Evolutionary conservation across 495 filamentous ascomycete genomes (phyloP), one percentile per base, ranked within the genome.

Genomic region (Chaetomidium leptoderma): DNA sequence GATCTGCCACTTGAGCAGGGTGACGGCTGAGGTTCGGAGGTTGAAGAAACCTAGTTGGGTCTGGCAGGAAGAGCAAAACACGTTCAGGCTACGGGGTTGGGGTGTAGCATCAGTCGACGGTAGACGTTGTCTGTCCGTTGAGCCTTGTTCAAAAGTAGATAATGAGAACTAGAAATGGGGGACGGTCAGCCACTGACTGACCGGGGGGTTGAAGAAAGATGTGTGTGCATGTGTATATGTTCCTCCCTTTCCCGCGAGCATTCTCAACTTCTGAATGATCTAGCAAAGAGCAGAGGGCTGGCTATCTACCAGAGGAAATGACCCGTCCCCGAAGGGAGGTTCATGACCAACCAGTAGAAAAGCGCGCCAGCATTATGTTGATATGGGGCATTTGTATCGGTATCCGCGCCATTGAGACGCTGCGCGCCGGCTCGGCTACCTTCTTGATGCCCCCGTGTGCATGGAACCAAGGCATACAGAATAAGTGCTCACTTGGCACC

Each of bases 391-490:
- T 76, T 87, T 88, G 91, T 95, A 96, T 96, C 91, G 88, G 81
- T 87, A 83, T 76, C 82, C 81, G 81, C 70, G 75, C 79, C 80
- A 89, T 70, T 71, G 75, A 78, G 58, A 57, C 74, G 80, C 73
- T 57, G 26, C 29, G 59, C 69, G 69, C 75, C 64, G 77, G 78
- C 75, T 70, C 78, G 79, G 86, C 76, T 86, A 85, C 89, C 87
- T 96, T 96, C 91, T 96, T 88, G 74, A 83, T 88, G 80, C 88
- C 90, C 89, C n/a, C n/a, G n/a, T n/a, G n/a, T n/a, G n/a, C n/a
- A n/a, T n/a, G n/a, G n/a, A n/a, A n/a, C n/a, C n/a, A n/a, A n/a
- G n/a, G n/a, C n/a, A n/a, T n/a, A n/a, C n/a, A n/a, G n/a, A n/a
- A n/a, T n/a, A n/a, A n/a, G n/a, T n/a, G n/a, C n/a, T n/a, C 39